These are phyloP conservation scores for Pleurotus citrinopileatus DNA, from an alignment of 768 basidiomycete genomes.

Conservation along the genomic window DNA sequence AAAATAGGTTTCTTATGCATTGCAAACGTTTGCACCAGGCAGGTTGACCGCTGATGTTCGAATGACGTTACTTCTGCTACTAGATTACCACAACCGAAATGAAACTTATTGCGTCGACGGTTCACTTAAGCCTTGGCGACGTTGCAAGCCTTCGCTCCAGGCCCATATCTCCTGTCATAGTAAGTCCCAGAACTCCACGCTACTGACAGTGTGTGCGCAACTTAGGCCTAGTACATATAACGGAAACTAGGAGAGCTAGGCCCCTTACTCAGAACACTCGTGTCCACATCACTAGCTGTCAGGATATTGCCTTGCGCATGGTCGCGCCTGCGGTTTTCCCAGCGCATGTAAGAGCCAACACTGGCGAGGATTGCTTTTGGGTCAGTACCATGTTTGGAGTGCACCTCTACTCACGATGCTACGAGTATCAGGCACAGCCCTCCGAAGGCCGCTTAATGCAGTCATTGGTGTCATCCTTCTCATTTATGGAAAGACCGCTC, in stretches of 20 bases:
- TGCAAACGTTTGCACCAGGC: constrained; percentile 6
- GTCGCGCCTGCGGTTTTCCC: constrained; percentile 44
- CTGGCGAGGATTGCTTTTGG: constrained; percentile 16
- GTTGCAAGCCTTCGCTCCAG: too few relatives aligned
- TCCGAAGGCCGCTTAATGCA: constrained; percentile 38
- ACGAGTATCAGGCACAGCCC: constrained; percentile 43
- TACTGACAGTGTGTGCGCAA: not conserved
- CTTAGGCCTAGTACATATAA: constrained; percentile 39
- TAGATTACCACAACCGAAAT: constrained; percentile 7
- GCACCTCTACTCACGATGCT: constrained; percentile 24
- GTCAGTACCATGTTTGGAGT: constrained; percentile 2
- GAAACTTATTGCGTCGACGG: constrained; percentile 9
- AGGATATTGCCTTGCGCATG: constrained; percentile 35
- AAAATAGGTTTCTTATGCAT: constrained; percentile 6
- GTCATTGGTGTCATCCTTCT: not conserved
- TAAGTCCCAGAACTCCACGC: too few relatives aligned
- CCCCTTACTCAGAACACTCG: constrained; percentile 40
- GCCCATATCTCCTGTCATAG: too few relatives aligned
- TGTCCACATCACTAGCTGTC: constrained; percentile 42
- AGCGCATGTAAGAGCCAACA: constrained; percentile 46
- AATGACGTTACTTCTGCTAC: constrained; percentile 11
- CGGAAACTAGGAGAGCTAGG: constrained; percentile 40
- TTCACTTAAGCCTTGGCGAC: not conserved
- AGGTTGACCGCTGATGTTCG: constrained; percentile 13
- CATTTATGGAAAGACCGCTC: constrained; percentile 7